phyloP scores from a whole-genome alignment of 306 rosid genomes.

The Cyamopsis tetragonoloba region DNA sequence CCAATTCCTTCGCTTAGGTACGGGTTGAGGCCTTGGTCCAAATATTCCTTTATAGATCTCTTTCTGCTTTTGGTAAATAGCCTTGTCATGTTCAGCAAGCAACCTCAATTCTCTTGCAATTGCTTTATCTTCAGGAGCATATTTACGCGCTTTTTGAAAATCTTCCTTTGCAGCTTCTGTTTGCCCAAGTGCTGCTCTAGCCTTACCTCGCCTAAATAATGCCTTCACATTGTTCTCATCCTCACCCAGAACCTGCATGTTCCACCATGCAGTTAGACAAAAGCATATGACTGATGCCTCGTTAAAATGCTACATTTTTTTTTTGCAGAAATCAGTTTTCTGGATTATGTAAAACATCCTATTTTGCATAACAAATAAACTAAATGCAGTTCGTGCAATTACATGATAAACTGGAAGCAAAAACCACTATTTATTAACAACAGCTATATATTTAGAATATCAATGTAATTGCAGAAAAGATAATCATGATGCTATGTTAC shows the following conservation, averaged over 20 bases:
- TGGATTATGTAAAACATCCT: neutral
- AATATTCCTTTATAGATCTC: constrained; percentile 91
- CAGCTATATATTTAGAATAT: neutral
- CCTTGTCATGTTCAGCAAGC: constrained; percentile 80
- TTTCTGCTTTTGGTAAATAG: constrained; percentile 84
- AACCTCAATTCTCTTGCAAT: constrained; percentile 67
- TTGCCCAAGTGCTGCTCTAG: constrained; percentile 89
- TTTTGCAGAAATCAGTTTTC: neutral
- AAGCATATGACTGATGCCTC: neutral
- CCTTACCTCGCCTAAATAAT: constrained; percentile 83
- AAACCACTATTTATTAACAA: neutral
- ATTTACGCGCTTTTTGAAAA: constrained; percentile 59
- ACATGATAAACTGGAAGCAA: neutral
- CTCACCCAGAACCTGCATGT: constrained; percentile 70
- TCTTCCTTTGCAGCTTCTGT: constrained; percentile 84
- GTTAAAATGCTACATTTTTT: neutral
- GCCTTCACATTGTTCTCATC: constrained; percentile 87
- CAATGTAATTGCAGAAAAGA: neutral
- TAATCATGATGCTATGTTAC: neutral
- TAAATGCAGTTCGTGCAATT: neutral
- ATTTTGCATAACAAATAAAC: neutral
- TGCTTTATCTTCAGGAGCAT: constrained; percentile 73
- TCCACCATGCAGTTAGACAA: neutral
- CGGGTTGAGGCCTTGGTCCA: constrained; percentile 71
- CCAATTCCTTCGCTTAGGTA: constrained; percentile 50